Conservation (phyloP, 78 protist species). For the Chrysochromulina parva region DNA sequence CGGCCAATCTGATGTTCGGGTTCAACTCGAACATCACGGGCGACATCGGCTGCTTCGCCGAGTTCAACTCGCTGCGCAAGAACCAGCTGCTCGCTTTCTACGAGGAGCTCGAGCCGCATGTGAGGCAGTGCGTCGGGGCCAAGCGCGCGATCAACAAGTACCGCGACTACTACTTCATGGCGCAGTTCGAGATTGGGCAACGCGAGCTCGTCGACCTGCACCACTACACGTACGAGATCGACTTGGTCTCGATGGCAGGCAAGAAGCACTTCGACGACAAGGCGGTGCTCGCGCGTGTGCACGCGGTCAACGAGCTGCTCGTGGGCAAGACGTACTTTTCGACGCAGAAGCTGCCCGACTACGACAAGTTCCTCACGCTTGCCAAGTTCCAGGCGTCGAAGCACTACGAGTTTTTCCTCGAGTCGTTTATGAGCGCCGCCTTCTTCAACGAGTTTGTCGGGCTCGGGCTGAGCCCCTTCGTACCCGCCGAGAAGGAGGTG, state of each 20-base stretch:
- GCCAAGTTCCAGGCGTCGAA: background rate
- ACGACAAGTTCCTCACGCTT: slow-evolving; percentile 8
- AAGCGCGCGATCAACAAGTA: background rate
- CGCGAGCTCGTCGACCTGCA: slow-evolving; percentile 13
- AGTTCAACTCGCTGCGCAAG: slow-evolving; percentile 27
- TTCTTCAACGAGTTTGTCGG: background rate
- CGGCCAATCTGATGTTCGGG: slow-evolving; percentile 18
- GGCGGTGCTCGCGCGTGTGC: background rate
- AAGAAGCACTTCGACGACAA: background rate
- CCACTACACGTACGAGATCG: slow-evolving; percentile 29
- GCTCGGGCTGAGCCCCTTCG: background rate
- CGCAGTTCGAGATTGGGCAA: slow-evolving; percentile 31
- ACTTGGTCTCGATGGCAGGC: background rate
- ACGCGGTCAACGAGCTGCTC: background rate
- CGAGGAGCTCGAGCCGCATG: background rate
- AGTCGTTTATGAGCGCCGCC: background rate
- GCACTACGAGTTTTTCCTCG: background rate
- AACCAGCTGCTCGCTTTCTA: slow-evolving; percentile 24
- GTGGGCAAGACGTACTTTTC: background rate
- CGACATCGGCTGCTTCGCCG: background rate
- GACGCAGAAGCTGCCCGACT: slow-evolving; percentile 20
- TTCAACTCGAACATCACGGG: background rate
- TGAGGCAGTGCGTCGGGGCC: background rate
- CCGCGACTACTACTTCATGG: slow-evolving; percentile 30
- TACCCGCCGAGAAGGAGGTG: slow-evolving; percentile 1